Percentiles rank a stretch among this genome's conserved stretches.
Evolutionary conservation across 345 rosid species (phyloP).

Genomic region (Salix caprea): DNA sequence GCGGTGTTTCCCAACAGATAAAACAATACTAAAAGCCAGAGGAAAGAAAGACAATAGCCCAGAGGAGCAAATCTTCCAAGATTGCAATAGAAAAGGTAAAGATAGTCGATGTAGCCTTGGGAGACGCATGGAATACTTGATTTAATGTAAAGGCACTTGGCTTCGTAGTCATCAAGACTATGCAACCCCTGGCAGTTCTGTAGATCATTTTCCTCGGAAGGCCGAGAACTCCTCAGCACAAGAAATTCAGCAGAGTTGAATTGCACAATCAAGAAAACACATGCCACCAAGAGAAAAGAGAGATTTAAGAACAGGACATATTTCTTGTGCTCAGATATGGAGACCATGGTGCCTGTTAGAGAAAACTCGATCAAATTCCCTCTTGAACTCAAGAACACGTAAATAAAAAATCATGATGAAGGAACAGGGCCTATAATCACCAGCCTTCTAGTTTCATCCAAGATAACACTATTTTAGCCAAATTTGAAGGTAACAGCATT

Average conservation of each 20-base stretch:
- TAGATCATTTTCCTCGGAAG: constrained; percentile 16
- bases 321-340: constrained; percentile 11
- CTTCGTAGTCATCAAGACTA: constrained; percentile 37
- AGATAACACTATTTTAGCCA: not conserved
- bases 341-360: constrained; percentile 25
- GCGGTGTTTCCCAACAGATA: constrained; percentile 85
- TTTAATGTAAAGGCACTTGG: constrained; percentile 31
- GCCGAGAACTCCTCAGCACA: constrained; percentile 16
- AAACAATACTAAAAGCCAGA: constrained; percentile 76
- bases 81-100: constrained; percentile 62
- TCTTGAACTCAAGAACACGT: not conserved
- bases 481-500: not conserved
- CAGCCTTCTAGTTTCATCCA: not conserved
- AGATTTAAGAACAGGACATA: constrained; percentile 35
- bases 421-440: not conserved
- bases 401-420: constrained; percentile 4
- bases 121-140: constrained; percentile 44
- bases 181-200: constrained; percentile 30
- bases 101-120: constrained; percentile 68
- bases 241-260: constrained; percentile 15
- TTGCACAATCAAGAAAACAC: constrained; percentile 21
- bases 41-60: constrained; percentile 47
- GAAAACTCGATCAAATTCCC: constrained; percentile 9
- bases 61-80: constrained; percentile 44
- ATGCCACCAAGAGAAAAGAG: constrained; percentile 39